Base-by-base conservation (phyloP, 257 asterid species). In the Jacaranda mimosifolia region DNA sequence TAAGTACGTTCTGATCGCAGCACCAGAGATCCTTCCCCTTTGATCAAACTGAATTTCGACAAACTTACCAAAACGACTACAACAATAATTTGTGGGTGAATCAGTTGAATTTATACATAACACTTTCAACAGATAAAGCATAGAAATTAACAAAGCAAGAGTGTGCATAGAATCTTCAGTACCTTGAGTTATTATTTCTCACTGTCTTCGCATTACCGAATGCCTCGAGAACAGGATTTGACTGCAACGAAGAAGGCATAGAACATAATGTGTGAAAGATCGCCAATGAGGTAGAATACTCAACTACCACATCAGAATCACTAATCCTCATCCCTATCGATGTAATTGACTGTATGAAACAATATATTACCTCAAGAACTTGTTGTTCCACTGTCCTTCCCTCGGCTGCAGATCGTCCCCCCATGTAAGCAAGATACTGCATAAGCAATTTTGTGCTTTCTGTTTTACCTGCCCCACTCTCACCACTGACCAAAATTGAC, bases 401-500 rank as follows among this genome's bases (percentile, higher is more conserved):
- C 78, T 89, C 94, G 21, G 87, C 77, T 69, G 86, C 89, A 58
- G 89, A 88, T 80, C 96, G 86, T 46, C 96, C 96, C 14, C 96
- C 96, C 96, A 91, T 91, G 83, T 89, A 91, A 74, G 96, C 96
- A 63, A 91, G 94, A 86, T 91, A 91, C 14, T 85, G 90, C 96
- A 91, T 91, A 60, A 91, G 91, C 80, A 63, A 84, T 76, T 91
- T 91, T 26, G 97, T 91, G 83, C 94, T 91, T 81, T 91, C 97
- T 38, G 97, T 91, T 86, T 91, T 91, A 82, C 97, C 97, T 9
- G 97, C 97, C 83, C 32, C 32, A 26, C 32, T 26, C 32, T 26
- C 32, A 26, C 32, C 32, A 26, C 32, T 26, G 2, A 26, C 97
- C 97, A 91, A 85, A 75, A 91, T 91, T 70, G 96, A 84, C 87